These are phyloP conservation scores for Cutaneotrichosporon cavernicola DNA, from an alignment of 1,284 basidiomycete species.

Conservation along the genomic window DNA sequence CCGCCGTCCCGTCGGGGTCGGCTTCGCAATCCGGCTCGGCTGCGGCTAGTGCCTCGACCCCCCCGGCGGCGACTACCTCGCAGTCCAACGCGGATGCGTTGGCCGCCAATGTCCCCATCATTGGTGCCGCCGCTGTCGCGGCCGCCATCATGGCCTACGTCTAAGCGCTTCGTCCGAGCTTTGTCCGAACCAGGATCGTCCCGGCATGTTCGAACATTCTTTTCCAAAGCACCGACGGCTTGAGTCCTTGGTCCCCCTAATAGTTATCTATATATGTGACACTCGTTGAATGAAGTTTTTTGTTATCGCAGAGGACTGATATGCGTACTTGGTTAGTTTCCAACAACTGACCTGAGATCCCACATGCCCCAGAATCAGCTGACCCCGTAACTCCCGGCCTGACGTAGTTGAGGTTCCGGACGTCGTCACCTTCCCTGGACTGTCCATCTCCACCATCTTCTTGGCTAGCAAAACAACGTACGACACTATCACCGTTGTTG, in stretches of 20 bases:
- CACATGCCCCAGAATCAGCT: background rate
- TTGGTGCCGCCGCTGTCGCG: constrained; percentile 15
- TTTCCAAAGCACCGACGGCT: background rate
- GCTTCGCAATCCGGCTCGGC: background rate
- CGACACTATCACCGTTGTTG: too few species aligned
- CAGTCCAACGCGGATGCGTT: background rate
- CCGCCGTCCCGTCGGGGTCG: background rate
- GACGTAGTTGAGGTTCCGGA: background rate
- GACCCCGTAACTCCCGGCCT: background rate
- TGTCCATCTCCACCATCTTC: background rate
- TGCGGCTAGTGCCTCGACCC: background rate
- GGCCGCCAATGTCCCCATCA: constrained; percentile 10
- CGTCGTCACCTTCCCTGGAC: background rate
- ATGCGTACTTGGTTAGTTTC: background rate
- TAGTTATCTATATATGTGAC: constrained; percentile 12
- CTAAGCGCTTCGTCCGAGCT: constrained; percentile 7
- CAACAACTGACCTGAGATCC: background rate
- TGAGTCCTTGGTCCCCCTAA: background rate
- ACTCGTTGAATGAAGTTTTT: constrained; percentile 8
- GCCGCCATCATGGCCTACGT: constrained; percentile 14
- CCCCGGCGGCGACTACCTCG: background rate
- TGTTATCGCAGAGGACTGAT: background rate
- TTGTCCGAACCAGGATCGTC: background rate
- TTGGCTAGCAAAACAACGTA: background rate
- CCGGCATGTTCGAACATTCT: background rate